A percentile compares a stretch with the other conserved stretches of the same genome.
These are phyloP conservation scores for Euphorbia tirucalli DNA, from an alignment of 345 rosid genomes.

Conservation along the genomic window DNA sequence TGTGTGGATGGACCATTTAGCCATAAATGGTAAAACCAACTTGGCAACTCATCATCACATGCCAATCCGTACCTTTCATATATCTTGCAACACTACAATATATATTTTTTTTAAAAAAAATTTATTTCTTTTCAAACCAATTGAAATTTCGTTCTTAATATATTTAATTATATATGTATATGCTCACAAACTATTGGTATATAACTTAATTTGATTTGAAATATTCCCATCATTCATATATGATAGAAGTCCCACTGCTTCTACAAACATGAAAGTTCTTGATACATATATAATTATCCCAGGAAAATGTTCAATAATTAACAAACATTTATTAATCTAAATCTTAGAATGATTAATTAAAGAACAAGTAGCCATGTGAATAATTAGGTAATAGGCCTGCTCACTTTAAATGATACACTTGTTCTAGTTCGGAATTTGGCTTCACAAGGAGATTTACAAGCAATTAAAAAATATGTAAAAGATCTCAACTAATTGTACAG, in stretches of 20 bases:
- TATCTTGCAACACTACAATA: background rate
- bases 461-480: constrained; percentile 4
- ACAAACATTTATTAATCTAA: constrained; percentile 6
- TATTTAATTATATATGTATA: no score
- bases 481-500: constrained; percentile 23
- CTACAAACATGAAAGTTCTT: no score
- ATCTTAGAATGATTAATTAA: constrained; percentile 10
- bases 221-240: no score
- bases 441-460: constrained; percentile 3
- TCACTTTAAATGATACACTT: constrained; percentile 20
- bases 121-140: no score
- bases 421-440: constrained; percentile 21
- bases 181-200: no score
- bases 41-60: background rate
- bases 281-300: background rate
- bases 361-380: constrained; percentile 27
- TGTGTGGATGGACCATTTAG: no score
- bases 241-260: no score
- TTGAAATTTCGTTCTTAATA: no score
- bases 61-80: background rate
- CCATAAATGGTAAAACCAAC: background rate
- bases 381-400: constrained; percentile 14
- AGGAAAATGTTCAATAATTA: background rate
- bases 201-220: no score
- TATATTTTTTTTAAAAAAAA: no score